phyloP scores from a whole-genome alignment of 768 basidiomycete species.

The Cystobasidium tubakii region DNA sequence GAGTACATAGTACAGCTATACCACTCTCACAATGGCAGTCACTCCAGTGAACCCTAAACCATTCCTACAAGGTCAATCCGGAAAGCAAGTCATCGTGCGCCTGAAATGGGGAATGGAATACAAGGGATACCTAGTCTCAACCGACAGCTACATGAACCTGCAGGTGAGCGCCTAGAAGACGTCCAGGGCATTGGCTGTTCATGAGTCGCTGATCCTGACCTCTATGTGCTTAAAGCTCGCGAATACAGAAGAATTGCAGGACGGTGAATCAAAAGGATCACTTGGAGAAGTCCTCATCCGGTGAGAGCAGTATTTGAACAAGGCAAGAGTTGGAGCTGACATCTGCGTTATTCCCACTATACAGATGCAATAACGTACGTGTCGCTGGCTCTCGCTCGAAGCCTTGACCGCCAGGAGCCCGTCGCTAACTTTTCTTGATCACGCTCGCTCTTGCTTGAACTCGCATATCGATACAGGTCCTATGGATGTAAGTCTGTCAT shows the following conservation, averaged over 20 bases:
- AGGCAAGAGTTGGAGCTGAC: too few relatives aligned
- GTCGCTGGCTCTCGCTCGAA: not conserved
- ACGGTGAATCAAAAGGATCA: constrained; percentile 88
- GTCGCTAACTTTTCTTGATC: constrained; percentile 15
- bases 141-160: constrained; percentile 98
- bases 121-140: constrained; percentile 97
- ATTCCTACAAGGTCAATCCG: constrained; percentile 95
- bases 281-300: constrained; percentile 99
- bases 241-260: constrained; percentile 98
- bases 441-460: not conserved
- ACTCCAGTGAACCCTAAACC: constrained; percentile 98
- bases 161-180: constrained; percentile 58
- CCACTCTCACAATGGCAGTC: constrained; percentile 52
- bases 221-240: constrained; percentile 63
- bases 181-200: not conserved
- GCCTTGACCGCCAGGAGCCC: not conserved
- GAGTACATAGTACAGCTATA: too few relatives aligned
- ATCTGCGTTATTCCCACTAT: too few relatives aligned
- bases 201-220: not conserved
- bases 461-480: constrained; percentile 18
- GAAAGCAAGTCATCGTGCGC: constrained; percentile 87
- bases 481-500: constrained; percentile 32
- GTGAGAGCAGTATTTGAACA: constrained; percentile 54
- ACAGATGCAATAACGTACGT: constrained; percentile 46
- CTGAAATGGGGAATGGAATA: constrained; percentile 99